Evolutionary conservation across 116 monocot genomes (phyloP).

Genomic region (Zostera marina): DNA sequence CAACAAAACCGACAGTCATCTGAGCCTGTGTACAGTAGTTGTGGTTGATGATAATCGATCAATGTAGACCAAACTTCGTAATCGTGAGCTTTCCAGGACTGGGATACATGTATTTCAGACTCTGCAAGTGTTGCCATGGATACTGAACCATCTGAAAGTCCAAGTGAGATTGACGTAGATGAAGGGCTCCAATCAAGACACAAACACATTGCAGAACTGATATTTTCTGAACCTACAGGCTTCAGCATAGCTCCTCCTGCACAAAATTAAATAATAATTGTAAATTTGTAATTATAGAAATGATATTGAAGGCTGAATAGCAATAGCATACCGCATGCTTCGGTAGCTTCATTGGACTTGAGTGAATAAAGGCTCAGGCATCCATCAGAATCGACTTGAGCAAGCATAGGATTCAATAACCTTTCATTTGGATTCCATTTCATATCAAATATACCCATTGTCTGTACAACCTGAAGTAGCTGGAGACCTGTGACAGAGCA

Average conservation of each 20-base stretch:
- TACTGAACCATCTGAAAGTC: conserved; percentile 67
- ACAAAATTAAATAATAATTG: too few relatives aligned
- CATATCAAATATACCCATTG: conserved; percentile 71
- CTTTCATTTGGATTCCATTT: conserved; percentile 49
- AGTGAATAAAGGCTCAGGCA: conserved; percentile 32
- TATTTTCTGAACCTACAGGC: conserved; percentile 24
- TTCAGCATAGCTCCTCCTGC: conserved; percentile 29
- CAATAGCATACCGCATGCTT: conserved; percentile 17
- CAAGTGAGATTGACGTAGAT: conserved; percentile 29
- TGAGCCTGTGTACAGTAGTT: conserved; percentile 62
- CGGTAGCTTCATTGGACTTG: background rate
- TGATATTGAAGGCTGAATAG: background rate
- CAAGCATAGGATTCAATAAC: conserved; percentile 29
- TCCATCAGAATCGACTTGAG: conserved; percentile 73
- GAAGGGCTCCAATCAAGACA: conserved; percentile 61
- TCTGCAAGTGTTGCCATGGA: conserved; percentile 36
- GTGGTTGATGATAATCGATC: conserved; percentile 34
- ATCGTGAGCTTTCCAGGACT: conserved; percentile 59
- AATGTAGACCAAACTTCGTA: conserved; percentile 66
- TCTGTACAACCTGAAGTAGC: conserved; percentile 33
- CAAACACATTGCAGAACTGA: conserved; percentile 72
- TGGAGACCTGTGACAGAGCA: conserved; percentile 22
- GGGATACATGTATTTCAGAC: conserved; percentile 23
- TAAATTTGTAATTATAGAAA: too few relatives aligned
- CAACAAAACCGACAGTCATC: conserved; percentile 78